Evolutionary conservation across 2,329 filamentous ascomycete species (phyloP).

Genomic region (Ascochyta lentis): DNA sequence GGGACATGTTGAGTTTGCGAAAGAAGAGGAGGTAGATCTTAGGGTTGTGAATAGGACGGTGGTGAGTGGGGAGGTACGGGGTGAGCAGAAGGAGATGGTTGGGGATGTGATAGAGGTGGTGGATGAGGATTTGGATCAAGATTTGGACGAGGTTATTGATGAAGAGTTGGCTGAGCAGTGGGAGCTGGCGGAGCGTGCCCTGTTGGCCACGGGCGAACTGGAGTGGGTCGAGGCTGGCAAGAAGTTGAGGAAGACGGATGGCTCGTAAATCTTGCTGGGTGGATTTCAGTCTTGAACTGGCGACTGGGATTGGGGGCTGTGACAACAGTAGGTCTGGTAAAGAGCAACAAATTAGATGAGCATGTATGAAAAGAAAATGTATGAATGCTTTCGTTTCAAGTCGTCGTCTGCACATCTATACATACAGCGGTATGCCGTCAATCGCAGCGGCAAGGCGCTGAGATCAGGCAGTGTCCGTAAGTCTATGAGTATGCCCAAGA

Average conservation of each 20-base stretch:
- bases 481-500: slow-evolving; percentile 39
- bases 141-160: not conserved
- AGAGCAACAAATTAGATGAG: not conserved
- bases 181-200: not conserved
- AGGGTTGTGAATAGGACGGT: not conserved
- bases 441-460: slow-evolving; percentile 3
- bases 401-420: slow-evolving; percentile 35
- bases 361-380: not conserved
- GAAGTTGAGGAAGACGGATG: not conserved
- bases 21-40: not conserved
- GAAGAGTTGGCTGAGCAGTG: not conserved
- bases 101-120: not conserved
- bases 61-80: not conserved
- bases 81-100: not conserved
- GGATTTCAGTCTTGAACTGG: too few relatives aligned
- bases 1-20: not conserved
- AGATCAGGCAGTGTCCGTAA: slow-evolving; percentile 27
- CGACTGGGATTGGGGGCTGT: too few relatives aligned
- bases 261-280: too few relatives aligned
- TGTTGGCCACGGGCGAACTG: not conserved
- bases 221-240: not conserved
- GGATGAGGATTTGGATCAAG: not conserved
- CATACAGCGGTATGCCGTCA: slow-evolving; percentile 33
- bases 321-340: too few relatives aligned
- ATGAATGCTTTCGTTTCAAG: slow-evolving; percentile 36